These are phyloP conservation scores for Dryadomyces sulphureus DNA, from an alignment of 2,329 filamentous ascomycete species.

Conservation along the genomic window DNA sequence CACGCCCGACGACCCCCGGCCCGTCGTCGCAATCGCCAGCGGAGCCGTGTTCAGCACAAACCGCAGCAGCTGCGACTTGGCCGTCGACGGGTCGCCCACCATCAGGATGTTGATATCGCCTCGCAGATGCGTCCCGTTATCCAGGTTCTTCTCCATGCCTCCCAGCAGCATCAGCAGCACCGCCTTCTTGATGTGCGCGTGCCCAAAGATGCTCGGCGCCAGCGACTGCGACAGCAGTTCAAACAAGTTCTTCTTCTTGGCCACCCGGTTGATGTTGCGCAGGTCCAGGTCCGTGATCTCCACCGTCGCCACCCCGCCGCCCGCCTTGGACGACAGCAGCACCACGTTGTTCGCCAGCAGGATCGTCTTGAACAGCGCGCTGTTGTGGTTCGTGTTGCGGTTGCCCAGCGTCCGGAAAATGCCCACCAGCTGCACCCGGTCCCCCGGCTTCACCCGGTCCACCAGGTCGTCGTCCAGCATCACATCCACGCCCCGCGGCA, in stretches of 20 bases:
- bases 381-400: conserved; percentile 78
- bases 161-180: conserved; percentile 89
- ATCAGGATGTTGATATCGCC: conserved; percentile 99
- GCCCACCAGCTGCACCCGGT: conserved; percentile 92
- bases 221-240: conserved; percentile 86
- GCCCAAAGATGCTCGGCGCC: conserved; percentile 90
- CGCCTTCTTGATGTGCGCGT: conserved; percentile 95
- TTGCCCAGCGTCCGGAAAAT: conserved; percentile 92
- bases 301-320: conserved; percentile 81
- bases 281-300: conserved; percentile 94
- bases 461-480: conserved; percentile 95
- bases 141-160: conserved; percentile 95
- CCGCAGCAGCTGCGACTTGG: conserved; percentile 92
- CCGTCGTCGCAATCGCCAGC: conserved; percentile 90
- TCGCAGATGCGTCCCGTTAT: conserved; percentile 93
- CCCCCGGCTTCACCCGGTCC: conserved; percentile 86
- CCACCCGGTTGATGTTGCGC: conserved; percentile 93
- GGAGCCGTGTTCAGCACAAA: conserved; percentile 97
- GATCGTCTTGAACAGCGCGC: conserved; percentile 86
- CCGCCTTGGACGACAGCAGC: conserved; percentile 86
- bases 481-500: conserved; percentile 89
- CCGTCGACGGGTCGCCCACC: conserved; percentile 96
- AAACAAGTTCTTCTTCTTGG: conserved; percentile 89
- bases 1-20: conserved; percentile 90
- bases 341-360: conserved; percentile 93